A percentile compares a stretch with the other conserved stretches of the same genome.
Conservation (phyloP, 805 yeast genomes). For the Myxozyma neglecta region DNA sequence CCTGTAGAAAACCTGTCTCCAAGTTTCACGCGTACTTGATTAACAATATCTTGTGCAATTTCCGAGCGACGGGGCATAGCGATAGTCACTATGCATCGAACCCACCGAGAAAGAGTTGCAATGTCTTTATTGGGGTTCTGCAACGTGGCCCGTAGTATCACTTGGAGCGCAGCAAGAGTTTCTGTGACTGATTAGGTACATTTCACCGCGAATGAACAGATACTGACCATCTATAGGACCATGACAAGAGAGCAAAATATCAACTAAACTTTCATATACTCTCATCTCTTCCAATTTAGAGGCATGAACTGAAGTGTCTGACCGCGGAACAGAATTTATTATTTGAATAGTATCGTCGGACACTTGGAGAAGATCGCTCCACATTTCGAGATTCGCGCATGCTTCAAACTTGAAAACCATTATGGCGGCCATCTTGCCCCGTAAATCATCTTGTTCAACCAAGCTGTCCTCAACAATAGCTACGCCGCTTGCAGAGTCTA, state of each 20-base stretch:
- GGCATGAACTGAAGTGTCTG: background rate
- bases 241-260: slow-evolving; percentile 11
- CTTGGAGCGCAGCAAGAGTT: slow-evolving; percentile 11
- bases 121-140: slow-evolving; percentile 6
- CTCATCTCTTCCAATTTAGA: background rate
- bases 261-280: slow-evolving; percentile 18
- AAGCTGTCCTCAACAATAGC: background rate
- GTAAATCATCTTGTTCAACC: background rate
- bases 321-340: background rate
- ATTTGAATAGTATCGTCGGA: slow-evolving; percentile 1
- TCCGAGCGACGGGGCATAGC: slow-evolving; percentile 17
- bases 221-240: slow-evolving; percentile 18
- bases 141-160: slow-evolving; percentile 13
- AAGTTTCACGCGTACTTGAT: slow-evolving; percentile 10
- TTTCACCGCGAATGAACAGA: too few species aligned
- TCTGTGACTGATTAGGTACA: slow-evolving; percentile 10
- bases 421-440: slow-evolving; percentile 5
- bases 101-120: slow-evolving; percentile 21
- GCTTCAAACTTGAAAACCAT: slow-evolving; percentile 25
- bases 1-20: background rate
- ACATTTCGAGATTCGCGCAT: slow-evolving; percentile 9
- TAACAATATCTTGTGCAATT: slow-evolving; percentile 19
- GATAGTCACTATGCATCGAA: slow-evolving; percentile 17
- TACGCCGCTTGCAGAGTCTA: background rate
- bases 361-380: slow-evolving; percentile 10